Evolutionary conservation across 305 asterid species (phyloP).

Genomic region (Petunia hybrid): DNA sequence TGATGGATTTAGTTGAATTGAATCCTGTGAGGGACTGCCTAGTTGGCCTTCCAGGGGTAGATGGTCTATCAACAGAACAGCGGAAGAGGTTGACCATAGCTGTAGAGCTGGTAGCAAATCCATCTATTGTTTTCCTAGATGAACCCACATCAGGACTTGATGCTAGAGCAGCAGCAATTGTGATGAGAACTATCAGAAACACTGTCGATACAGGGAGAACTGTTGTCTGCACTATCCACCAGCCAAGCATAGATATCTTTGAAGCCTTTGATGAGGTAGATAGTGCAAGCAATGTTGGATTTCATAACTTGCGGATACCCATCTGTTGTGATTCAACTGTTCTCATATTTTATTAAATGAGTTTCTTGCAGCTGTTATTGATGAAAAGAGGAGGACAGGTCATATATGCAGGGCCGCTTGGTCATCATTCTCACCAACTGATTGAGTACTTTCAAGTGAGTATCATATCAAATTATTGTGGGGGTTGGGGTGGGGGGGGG

Average conservation of each 20-base stretch:
- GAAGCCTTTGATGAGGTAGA: constrained; percentile 96
- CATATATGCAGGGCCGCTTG: constrained; percentile 79
- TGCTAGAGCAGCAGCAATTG: constrained; percentile 99
- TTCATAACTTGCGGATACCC: background rate
- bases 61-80: constrained; percentile 95
- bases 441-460: constrained; percentile 80
- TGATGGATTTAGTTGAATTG: constrained; percentile 92
- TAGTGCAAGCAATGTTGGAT: background rate
- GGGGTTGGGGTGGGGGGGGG: background rate
- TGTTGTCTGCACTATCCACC: constrained; percentile 95
- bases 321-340: background rate
- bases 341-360: constrained; percentile 11
- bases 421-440: constrained; percentile 66
- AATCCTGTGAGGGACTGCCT: constrained; percentile 66
- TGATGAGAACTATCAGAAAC: constrained; percentile 93
- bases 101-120: constrained; percentile 95
- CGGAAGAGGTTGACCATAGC: constrained; percentile 97
- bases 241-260: constrained; percentile 91
- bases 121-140: constrained; percentile 96
- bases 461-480: background rate
- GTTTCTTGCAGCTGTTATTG: constrained; percentile 61
- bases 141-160: constrained; percentile 98
- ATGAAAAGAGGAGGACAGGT: constrained; percentile 98
- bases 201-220: constrained; percentile 93
- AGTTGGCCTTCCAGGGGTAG: constrained; percentile 97